These are phyloP conservation scores for Pugionium cornutum DNA, from an alignment of 345 rosid species.

Conservation along the genomic window DNA sequence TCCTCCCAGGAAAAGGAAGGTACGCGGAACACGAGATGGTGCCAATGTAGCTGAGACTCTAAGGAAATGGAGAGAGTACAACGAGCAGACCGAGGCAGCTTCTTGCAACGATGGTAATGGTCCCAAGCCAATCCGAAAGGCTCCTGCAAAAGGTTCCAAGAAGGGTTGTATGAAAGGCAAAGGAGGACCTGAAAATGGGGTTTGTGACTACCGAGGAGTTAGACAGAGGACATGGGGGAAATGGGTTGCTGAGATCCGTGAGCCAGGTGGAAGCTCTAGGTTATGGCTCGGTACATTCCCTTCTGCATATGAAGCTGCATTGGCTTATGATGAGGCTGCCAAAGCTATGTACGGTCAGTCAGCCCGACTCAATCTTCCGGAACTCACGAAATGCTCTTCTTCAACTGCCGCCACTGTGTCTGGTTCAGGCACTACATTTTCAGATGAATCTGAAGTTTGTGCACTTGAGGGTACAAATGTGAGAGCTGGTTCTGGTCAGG, in stretches of 20 bases:
- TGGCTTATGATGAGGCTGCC: conserved; percentile 86
- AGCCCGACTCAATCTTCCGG: conserved; percentile 66
- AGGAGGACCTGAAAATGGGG: conserved; percentile 81
- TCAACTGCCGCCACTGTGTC: conserved; percentile 32
- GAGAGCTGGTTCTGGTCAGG: conserved; percentile 16
- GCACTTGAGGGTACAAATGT: conserved; percentile 31
- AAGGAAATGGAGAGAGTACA: conserved; percentile 62
- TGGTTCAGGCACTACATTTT: conserved; percentile 40
- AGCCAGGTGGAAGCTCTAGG: conserved; percentile 62
- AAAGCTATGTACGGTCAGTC: conserved; percentile 59
- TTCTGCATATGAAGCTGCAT: conserved; percentile 69
- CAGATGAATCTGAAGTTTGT: conserved; percentile 50
- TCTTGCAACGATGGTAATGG: conserved; percentile 16
- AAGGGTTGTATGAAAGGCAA: conserved; percentile 95
- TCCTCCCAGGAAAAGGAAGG: conserved; percentile 57
- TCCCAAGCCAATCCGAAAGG: conserved; percentile 41
- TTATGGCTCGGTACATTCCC: conserved; percentile 89
- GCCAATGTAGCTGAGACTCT: conserved; percentile 55
- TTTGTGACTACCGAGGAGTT: conserved; percentile 67
- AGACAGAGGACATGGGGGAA: conserved; percentile 94
- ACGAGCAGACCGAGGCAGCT: conserved; percentile 40
- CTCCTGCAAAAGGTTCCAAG: conserved; percentile 68
- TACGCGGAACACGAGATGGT: conserved; percentile 31
- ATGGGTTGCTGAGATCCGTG: conserved; percentile 94
- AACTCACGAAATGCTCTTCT: conserved; percentile 13